phyloP scores from a whole-genome alignment of 1,284 basidiomycete genomes.

The Pisolithus thermaeus region DNA sequence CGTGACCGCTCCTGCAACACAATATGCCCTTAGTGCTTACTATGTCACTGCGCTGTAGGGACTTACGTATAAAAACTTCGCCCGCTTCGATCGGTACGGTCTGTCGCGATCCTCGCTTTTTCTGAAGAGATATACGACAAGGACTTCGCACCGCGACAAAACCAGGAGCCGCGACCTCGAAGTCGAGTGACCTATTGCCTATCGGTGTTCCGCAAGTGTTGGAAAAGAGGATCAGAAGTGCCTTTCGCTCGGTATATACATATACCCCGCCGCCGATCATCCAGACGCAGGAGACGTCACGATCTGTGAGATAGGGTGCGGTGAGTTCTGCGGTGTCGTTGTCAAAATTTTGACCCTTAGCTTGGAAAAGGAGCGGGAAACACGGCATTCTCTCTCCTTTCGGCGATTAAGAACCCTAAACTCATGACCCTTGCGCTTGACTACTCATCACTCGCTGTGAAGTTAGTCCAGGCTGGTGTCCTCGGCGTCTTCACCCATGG shows the following conservation, averaged over 20 bases:
- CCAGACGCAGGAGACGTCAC: conserved; percentile 68
- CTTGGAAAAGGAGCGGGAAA: conserved; percentile 76
- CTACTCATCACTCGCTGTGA: conserved; percentile 87
- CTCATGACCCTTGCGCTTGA: conserved; percentile 81
- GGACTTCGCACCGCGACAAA: conserved; percentile 45
- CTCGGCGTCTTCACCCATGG: neutral
- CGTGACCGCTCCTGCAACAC: conserved; percentile 67
- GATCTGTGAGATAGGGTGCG: conserved; percentile 84
- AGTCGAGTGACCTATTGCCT: conserved; percentile 45
- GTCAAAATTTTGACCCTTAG: conserved; percentile 5
- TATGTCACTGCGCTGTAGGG: too few species aligned
- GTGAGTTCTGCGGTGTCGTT: conserved; percentile 10
- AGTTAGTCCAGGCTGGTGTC: conserved; percentile 71
- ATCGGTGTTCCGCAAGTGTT: conserved; percentile 46
- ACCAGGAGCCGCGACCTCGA: conserved; percentile 37
- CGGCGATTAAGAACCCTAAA: conserved; percentile 77
- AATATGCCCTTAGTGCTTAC: too few species aligned
- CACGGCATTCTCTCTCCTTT: conserved; percentile 85
- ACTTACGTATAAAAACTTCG: conserved; percentile 64
- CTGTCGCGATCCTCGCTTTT: conserved; percentile 6
- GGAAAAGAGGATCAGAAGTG: too few species aligned
- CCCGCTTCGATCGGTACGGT: conserved; percentile 74
- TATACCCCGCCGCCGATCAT: conserved; percentile 51
- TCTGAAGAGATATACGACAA: conserved; percentile 15
- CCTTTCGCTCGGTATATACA: too few species aligned